Conservation (phyloP, 306 rosid species). For the Quercus mongolica region DNA sequence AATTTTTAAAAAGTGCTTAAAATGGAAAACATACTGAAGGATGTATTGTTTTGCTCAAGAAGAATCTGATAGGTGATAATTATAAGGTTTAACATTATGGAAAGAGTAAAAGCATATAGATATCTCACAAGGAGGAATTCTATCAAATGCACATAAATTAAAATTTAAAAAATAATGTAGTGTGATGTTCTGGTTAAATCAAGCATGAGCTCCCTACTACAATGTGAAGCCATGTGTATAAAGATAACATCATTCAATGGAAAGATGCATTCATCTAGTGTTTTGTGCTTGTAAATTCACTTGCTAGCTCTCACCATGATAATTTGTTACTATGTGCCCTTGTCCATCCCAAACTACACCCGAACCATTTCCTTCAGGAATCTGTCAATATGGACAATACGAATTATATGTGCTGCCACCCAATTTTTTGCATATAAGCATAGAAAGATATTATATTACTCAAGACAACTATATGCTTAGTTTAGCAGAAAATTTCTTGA, state of each 20-base stretch:
- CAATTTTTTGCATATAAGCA: slow-evolving; percentile 3
- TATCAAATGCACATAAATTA: background rate
- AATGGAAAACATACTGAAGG: background rate
- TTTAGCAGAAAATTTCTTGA: background rate
- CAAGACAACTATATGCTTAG: background rate
- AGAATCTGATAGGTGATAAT: background rate
- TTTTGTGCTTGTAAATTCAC: background rate
- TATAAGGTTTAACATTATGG: background rate
- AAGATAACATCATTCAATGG: background rate
- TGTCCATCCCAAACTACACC: slow-evolving; percentile 95
- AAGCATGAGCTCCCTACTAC: slow-evolving; percentile 5
- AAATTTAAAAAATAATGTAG: background rate
- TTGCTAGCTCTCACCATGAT: slow-evolving; percentile 68
- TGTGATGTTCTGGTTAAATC: background rate
- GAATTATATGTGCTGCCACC: slow-evolving; percentile 5
- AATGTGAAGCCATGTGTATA: background rate
- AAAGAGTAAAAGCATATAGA: background rate
- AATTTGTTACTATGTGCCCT: slow-evolving; percentile 93
- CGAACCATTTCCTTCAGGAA: slow-evolving; percentile 99
- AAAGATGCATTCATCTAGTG: background rate
- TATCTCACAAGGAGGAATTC: background rate
- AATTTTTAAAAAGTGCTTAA: background rate
- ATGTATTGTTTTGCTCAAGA: background rate
- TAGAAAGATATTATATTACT: slow-evolving; percentile 10
- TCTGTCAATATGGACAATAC: slow-evolving; percentile 37